These are phyloP conservation scores for Collybiopsis luxurians DNA, from an alignment of 768 basidiomycete species.

Conservation along the genomic window DNA sequence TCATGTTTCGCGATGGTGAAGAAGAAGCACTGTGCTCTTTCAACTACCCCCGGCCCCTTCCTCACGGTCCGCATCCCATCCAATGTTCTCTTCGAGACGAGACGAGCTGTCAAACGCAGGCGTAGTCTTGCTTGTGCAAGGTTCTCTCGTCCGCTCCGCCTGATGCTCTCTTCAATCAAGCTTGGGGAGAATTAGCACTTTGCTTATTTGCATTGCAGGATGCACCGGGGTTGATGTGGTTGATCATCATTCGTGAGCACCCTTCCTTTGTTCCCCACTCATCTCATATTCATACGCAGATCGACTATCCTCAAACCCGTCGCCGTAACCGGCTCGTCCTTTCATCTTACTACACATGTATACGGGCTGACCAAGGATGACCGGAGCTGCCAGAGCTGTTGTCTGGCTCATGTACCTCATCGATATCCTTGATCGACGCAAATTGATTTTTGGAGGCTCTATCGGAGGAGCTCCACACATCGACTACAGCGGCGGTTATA, in stretches of 20 bases:
- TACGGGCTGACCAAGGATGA: slow-evolving; percentile 41
- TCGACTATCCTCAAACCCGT: slow-evolving; percentile 48
- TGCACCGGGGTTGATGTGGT: slow-evolving; percentile 40
- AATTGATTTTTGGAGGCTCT: slow-evolving; percentile 34
- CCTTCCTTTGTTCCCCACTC: background rate
- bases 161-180: slow-evolving; percentile 19
- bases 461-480: slow-evolving; percentile 36
- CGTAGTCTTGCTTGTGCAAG: too few species aligned
- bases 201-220: slow-evolving; percentile 45
- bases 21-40: too few species aligned
- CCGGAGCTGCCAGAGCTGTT: slow-evolving; percentile 34
- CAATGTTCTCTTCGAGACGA: too few species aligned
- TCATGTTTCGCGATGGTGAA: too few species aligned
- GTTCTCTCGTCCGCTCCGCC: too few species aligned
- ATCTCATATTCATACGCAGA: background rate
- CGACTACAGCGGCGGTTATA: slow-evolving; percentile 44
- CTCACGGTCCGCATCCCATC: too few species aligned
- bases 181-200: slow-evolving; percentile 34
- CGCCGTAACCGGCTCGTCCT: slow-evolving; percentile 34
- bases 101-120: too few species aligned
- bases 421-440: slow-evolving; percentile 38
- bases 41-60: slow-evolving; percentile 30
- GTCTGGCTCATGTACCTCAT: slow-evolving; percentile 42
- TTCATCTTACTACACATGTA: too few species aligned
- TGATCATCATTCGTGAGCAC: slow-evolving; percentile 38